Percentiles rank a stretch among this genome's conserved stretches.
Conservation (phyloP, 2,329 filamentous ascomycete genomes). For the Colletotrichum lupini region DNA sequence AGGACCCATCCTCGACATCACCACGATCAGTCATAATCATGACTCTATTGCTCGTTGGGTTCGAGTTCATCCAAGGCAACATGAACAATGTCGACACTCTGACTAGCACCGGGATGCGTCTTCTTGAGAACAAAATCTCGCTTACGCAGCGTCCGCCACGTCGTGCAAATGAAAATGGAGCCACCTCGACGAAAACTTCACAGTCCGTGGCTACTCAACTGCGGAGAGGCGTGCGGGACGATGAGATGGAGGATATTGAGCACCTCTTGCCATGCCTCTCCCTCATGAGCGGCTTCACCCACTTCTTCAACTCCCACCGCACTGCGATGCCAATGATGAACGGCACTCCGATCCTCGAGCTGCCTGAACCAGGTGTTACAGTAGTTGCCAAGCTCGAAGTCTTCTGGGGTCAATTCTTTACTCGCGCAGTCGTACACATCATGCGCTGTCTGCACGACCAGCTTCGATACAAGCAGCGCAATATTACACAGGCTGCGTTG, state of each 20-base stretch:
- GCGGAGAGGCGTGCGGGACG: neutral
- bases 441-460: constrained; percentile 24
- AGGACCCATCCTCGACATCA: neutral
- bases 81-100: constrained; percentile 27
- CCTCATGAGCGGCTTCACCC: constrained; percentile 33
- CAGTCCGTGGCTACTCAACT: neutral
- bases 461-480: constrained; percentile 9
- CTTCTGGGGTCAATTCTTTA: constrained; percentile 36
- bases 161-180: too few species aligned
- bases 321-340: constrained; percentile 16
- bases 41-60: constrained; percentile 36
- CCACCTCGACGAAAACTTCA: neutral
- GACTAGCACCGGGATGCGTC: constrained; percentile 21
- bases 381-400: constrained; percentile 5
- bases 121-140: constrained; percentile 23
- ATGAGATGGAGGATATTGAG: constrained; percentile 33
- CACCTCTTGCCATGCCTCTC: constrained; percentile 29
- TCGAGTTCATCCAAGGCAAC: constrained; percentile 38
- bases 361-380: constrained; percentile 12
- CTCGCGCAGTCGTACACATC: constrained; percentile 27
- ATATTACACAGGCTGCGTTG: neutral
- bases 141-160: neutral
- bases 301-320: constrained; percentile 29
- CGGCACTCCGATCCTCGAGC: neutral
- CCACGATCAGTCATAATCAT: constrained; percentile 35